Percentiles rank a stretch among this genome's conserved stretches.
These are phyloP conservation scores for Saccharomyces hybrid DNA, from an alignment of 1,139 yeast species.

Conservation along the genomic window DNA sequence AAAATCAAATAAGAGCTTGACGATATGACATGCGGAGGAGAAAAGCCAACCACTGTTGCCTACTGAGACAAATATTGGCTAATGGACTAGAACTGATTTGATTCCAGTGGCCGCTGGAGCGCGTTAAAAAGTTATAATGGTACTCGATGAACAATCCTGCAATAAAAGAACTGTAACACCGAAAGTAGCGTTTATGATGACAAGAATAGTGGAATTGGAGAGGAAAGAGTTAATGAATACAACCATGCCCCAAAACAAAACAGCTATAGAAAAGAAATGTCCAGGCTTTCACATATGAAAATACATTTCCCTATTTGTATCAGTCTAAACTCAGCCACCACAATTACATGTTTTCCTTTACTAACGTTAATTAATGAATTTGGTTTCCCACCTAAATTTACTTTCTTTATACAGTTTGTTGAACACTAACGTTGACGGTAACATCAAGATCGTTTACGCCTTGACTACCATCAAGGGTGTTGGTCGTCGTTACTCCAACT, in stretches of 20 bases:
- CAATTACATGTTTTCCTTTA: not conserved
- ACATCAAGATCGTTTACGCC: constrained; percentile 99
- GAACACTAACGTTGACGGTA: constrained; percentile 99
- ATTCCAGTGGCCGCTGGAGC: too few relatives aligned
- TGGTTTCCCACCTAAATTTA: constrained; percentile 24
- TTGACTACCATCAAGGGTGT: constrained; percentile 99
- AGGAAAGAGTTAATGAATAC: too few relatives aligned
- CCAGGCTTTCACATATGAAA: too few relatives aligned
- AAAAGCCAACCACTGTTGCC: not conserved
- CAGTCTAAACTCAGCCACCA: too few relatives aligned
- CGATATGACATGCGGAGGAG: not conserved
- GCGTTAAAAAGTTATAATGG: too few relatives aligned
- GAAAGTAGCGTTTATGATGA: too few relatives aligned
- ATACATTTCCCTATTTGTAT: too few relatives aligned
- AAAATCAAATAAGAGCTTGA: not conserved
- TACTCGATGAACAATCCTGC: too few relatives aligned
- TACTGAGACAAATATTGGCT: not conserved
- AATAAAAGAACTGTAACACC: too few relatives aligned
- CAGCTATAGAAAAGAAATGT: not conserved
- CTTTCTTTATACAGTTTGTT: constrained; percentile 58
- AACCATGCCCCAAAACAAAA: too few relatives aligned
- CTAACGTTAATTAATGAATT: not conserved
- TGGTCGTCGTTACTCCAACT: constrained; percentile 99
- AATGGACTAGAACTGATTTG: too few relatives aligned
- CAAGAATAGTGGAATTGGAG: too few relatives aligned